Conservation (phyloP, 1,139 yeast genomes). For the Zygosaccharomyces sapae region DNA sequence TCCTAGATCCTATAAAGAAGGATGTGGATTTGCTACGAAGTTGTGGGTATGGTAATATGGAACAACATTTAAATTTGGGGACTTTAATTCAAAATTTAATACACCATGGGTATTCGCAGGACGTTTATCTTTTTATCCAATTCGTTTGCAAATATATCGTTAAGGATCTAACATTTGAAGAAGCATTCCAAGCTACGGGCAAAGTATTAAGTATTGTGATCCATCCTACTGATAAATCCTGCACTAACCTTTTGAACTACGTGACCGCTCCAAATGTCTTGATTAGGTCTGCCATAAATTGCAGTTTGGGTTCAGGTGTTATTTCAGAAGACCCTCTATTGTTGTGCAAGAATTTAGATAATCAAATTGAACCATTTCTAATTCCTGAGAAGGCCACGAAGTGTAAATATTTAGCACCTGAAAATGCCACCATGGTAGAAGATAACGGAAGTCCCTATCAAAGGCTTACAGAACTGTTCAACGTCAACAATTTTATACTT, state of each 20-base stretch:
- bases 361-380: conserved; percentile 48
- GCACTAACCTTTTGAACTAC: conserved; percentile 80
- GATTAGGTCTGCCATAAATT: conserved; percentile 71
- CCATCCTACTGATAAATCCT: conserved; percentile 65
- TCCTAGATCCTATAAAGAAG: conserved; percentile 39
- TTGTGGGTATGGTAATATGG: conserved; percentile 51
- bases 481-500: conserved; percentile 86
- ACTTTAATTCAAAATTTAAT: conserved; percentile 64
- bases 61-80: conserved; percentile 61
- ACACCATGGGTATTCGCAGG: conserved; percentile 78
- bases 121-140: conserved; percentile 69
- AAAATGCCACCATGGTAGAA: conserved; percentile 38
- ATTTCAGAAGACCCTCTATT: conserved; percentile 58
- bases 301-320: conserved; percentile 63
- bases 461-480: conserved; percentile 82
- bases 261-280: conserved; percentile 93
- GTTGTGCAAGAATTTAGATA: conserved; percentile 64
- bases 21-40: conserved; percentile 41
- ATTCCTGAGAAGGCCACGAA: conserved; percentile 25
- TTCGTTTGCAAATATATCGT: conserved; percentile 67
- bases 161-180: conserved; percentile 87
- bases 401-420: conserved; percentile 43
- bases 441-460: conserved; percentile 69
- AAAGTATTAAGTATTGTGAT: conserved; percentile 82
- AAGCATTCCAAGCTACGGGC: conserved; percentile 82